Evolutionary conservation across 306 rosid species (phyloP).

Genomic region (Lotus japonicus): DNA sequence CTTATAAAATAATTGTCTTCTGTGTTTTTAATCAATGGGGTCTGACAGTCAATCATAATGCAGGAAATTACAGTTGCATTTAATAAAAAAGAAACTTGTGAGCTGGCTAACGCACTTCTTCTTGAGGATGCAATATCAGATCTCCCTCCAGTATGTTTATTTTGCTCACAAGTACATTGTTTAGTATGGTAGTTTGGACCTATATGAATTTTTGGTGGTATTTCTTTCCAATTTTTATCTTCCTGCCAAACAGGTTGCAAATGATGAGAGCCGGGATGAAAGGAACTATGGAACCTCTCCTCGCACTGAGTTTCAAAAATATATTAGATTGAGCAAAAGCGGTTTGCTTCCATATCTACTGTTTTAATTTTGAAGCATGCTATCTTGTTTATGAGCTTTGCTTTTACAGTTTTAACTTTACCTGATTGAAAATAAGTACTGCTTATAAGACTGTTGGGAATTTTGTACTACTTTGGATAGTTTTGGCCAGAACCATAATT

Average conservation of each 20-base stretch:
- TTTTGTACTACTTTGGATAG: neutral
- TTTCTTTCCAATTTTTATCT: neutral
- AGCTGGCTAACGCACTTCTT: conserved; percentile 22
- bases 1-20: neutral
- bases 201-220: neutral
- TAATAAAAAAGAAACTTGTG: conserved; percentile 2
- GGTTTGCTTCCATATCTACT: conserved; percentile 22
- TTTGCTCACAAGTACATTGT: neutral
- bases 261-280: conserved; percentile 28
- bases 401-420: neutral
- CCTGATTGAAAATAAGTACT: neutral
- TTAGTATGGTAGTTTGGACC: neutral
- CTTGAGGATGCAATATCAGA: conserved; percentile 38
- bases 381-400: neutral
- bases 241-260: conserved; percentile 11
- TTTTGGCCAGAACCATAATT: neutral
- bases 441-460: neutral
- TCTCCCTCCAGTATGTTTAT: conserved; percentile 35
- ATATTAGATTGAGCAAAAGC: conserved; percentile 31
- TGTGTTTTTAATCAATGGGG: neutral
- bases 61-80: conserved; percentile 38
- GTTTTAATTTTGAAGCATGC: neutral
- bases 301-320: conserved; percentile 39
- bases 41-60: neutral
- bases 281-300: conserved; percentile 24